Percentiles rank a stretch among this genome's conserved stretches.
phyloP scores from a whole-genome alignment of 1,284 basidiomycete species.

The Farysia itapuensis region DNA sequence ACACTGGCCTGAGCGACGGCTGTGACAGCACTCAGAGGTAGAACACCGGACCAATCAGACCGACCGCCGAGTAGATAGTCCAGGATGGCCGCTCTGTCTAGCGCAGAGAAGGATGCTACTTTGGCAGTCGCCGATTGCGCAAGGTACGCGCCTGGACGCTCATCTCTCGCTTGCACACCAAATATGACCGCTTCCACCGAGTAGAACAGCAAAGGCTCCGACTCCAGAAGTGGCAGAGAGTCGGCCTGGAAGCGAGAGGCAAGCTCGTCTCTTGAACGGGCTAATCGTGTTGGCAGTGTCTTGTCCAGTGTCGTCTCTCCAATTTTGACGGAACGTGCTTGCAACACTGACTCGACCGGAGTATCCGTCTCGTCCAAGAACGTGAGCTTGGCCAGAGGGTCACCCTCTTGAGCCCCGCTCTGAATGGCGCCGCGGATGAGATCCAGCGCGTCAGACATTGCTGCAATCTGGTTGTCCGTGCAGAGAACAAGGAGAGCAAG shows the following conservation, averaged over 20 bases:
- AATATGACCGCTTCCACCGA: constrained; percentile 50
- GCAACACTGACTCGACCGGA: constrained; percentile 10
- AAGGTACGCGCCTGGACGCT: constrained; percentile 50
- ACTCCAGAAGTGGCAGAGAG: constrained; percentile 11
- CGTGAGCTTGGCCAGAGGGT: constrained; percentile 15
- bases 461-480: too few species aligned
- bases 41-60: constrained; percentile 44
- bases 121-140: constrained; percentile 45
- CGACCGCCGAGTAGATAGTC: constrained; percentile 51
- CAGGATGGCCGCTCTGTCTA: constrained; percentile 48
- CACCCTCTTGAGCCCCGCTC: neutral
- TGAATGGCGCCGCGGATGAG: constrained; percentile 27
- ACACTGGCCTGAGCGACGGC: neutral
- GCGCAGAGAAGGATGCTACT: constrained; percentile 42
- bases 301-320: constrained; percentile 12
- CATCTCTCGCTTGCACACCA: constrained; percentile 44
- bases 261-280: constrained; percentile 30
- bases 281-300: constrained; percentile 18
- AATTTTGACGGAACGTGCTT: constrained; percentile 10
- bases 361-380: constrained; percentile 13
- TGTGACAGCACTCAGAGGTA: constrained; percentile 5
- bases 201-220: constrained; percentile 41
- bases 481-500: too few species aligned
- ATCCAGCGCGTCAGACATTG: constrained; percentile 19
- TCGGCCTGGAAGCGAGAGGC: constrained; percentile 10